Evolutionary conservation across 306 rosid genomes (phyloP).

Genomic region (Dryas alaskensis): DNA sequence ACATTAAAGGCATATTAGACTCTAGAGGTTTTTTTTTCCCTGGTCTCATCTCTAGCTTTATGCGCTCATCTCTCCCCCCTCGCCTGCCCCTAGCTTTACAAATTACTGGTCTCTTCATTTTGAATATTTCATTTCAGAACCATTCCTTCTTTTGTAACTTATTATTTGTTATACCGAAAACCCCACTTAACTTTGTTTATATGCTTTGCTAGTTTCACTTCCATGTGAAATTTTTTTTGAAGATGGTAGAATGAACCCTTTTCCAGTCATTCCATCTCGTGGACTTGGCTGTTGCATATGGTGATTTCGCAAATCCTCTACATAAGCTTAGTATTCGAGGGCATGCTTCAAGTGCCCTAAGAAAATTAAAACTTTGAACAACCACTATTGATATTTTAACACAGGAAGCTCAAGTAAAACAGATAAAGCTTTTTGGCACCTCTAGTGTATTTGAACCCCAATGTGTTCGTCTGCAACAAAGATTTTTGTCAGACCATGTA

Average conservation of each 20-base stretch:
- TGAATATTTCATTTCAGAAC: not conserved
- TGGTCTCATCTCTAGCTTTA: not conserved
- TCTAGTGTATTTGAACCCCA: not conserved
- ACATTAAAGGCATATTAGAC: not conserved
- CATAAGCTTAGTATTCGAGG: not conserved
- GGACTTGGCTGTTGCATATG: not conserved
- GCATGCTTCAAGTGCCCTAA: not conserved
- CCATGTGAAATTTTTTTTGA: no score
- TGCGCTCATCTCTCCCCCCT: no score
- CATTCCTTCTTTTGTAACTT: not conserved
- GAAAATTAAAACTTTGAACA: not conserved
- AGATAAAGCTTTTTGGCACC: not conserved
- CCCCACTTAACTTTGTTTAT: not conserved
- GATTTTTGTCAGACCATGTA: not conserved
- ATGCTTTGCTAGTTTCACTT: not conserved
- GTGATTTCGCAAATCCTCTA: not conserved
- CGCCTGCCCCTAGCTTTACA: not conserved
- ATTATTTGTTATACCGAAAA: not conserved
- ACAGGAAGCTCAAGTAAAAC: not conserved
- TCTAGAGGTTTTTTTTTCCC: not conserved
- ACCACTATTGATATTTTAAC: not conserved
- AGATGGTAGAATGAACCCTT: not conserved
- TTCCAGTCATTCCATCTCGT: not conserved
- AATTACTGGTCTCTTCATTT: not conserved
- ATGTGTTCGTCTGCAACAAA: not conserved